Evolutionary conservation across 495 filamentous ascomycete species (phyloP).

Genomic region (Podospora appendiculata): DNA sequence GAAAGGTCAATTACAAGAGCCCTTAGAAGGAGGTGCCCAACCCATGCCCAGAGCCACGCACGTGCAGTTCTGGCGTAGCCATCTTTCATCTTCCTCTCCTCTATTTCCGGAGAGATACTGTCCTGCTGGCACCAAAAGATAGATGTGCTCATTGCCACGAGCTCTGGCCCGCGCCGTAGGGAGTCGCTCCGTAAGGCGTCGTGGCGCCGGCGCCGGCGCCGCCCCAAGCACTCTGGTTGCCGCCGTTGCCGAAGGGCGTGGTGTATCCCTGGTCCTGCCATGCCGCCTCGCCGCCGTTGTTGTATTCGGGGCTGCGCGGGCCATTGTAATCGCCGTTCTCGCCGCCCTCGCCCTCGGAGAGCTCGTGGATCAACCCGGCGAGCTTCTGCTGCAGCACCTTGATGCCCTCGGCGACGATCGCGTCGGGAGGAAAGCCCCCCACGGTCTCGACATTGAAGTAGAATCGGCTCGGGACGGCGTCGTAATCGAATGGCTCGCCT

Average conservation of each 20-base stretch:
- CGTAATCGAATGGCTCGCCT: slow-evolving; percentile 81
- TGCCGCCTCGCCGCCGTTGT: slow-evolving; percentile 45
- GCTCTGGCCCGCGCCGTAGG: slow-evolving; percentile 10
- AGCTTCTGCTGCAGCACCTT: slow-evolving; percentile 84
- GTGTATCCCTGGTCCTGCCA: slow-evolving; percentile 59
- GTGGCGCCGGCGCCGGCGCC: slow-evolving; percentile 62
- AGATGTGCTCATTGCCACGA: not conserved
- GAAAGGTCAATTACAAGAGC: no score
- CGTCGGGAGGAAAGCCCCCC: slow-evolving; percentile 79
- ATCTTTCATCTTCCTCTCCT: no score
- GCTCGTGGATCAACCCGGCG: slow-evolving; percentile 69
- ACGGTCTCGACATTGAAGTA: slow-evolving; percentile 90
- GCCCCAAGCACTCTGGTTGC: slow-evolving; percentile 56
- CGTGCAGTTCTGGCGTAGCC: no score
- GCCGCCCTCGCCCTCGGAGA: slow-evolving; percentile 49
- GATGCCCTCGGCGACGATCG: slow-evolving; percentile 82
- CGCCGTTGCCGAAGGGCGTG: slow-evolving; percentile 62
- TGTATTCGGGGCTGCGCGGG: slow-evolving; percentile 54
- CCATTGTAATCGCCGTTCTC: slow-evolving; percentile 51
- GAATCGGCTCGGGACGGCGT: slow-evolving; percentile 75
- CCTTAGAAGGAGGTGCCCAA: no score
- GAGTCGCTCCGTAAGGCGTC: slow-evolving; percentile 48
- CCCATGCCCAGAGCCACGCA: no score
- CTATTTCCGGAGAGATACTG: no score
- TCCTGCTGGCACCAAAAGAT: no score